Evolutionary conservation across 2,329 filamentous ascomycete species (phyloP).

Genomic region (Daldinia sp.): DNA sequence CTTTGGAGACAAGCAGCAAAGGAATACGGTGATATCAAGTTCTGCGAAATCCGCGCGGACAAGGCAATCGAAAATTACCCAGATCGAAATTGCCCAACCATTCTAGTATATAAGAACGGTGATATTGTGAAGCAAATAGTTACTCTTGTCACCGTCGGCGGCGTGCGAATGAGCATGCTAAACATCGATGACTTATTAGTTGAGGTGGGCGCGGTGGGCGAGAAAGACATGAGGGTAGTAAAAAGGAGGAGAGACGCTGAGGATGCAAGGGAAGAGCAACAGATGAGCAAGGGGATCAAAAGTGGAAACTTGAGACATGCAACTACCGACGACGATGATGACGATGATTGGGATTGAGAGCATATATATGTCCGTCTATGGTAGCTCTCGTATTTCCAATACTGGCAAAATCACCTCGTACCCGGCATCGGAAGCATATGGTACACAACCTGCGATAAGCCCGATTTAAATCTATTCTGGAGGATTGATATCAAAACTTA

Average conservation of each 20-base stretch:
- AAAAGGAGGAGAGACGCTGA: constrained; percentile 67
- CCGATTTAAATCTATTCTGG: background rate
- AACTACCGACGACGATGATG: constrained; percentile 55
- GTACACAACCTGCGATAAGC: background rate
- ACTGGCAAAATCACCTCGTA: background rate
- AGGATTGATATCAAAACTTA: background rate
- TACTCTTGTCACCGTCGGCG: constrained; percentile 82
- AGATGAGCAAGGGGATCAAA: constrained; percentile 60
- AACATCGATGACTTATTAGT: constrained; percentile 85
- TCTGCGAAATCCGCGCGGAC: constrained; percentile 91
- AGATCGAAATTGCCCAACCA: constrained; percentile 92
- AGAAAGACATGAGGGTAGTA: constrained; percentile 79
- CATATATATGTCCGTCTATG: background rate
- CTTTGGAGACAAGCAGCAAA: constrained; percentile 84
- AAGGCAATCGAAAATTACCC: constrained; percentile 98
- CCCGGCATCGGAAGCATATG: constrained; percentile 1
- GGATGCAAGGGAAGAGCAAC: constrained; percentile 66
- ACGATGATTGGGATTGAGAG: constrained; percentile 69
- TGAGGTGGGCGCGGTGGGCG: constrained; percentile 79
- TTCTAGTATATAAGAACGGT: constrained; percentile 89
- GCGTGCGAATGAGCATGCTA: constrained; percentile 72
- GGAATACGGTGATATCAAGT: constrained; percentile 94
- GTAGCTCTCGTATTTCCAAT: background rate
- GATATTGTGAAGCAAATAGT: constrained; percentile 93
- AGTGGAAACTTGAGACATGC: constrained; percentile 58